Evolutionary conservation across 208 protist genomes (phyloP).

Genomic region (Trypanosoma theileri): DNA sequence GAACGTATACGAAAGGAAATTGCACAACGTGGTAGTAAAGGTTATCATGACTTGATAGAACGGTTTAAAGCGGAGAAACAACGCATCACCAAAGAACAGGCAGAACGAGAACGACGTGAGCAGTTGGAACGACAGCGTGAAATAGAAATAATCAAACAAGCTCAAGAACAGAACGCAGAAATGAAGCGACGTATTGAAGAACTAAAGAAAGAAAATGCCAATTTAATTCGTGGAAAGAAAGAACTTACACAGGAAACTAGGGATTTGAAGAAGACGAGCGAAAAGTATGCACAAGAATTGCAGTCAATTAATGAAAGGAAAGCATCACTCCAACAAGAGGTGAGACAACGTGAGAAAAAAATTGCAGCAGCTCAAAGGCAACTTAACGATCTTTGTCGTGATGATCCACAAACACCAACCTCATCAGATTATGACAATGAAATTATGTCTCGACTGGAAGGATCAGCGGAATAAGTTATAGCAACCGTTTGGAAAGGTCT

Average conservation of each 20-base stretch:
- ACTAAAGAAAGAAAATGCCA: slow-evolving; percentile 58
- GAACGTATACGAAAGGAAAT: slow-evolving; percentile 86
- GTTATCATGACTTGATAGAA: slow-evolving; percentile 73
- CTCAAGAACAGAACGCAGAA: slow-evolving; percentile 71
- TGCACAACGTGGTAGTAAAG: slow-evolving; percentile 55
- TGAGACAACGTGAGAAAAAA: slow-evolving; percentile 66
- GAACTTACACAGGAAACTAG: slow-evolving; percentile 56
- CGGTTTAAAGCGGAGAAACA: slow-evolving; percentile 72
- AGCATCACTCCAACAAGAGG: slow-evolving; percentile 46
- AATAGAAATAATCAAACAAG: slow-evolving; percentile 73
- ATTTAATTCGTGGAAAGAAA: slow-evolving; percentile 61
- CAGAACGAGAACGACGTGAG: slow-evolving; percentile 75
- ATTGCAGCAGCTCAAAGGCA: slow-evolving; percentile 38
- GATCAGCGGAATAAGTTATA: slow-evolving; percentile 23
- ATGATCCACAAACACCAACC: slow-evolving; percentile 46
- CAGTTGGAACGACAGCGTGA: slow-evolving; percentile 79
- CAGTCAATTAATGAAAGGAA: slow-evolving; percentile 53
- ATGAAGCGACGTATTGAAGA: slow-evolving; percentile 63
- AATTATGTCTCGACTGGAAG: slow-evolving; percentile 20
- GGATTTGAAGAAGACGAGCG: slow-evolving; percentile 56
- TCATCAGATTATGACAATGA: slow-evolving; percentile 38
- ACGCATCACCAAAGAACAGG: slow-evolving; percentile 67
- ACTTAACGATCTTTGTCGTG: slow-evolving; percentile 38
- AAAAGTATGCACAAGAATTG: slow-evolving; percentile 60
- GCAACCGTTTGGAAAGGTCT: slow-evolving; percentile 16